Evolutionary conservation across 768 basidiomycete genomes (phyloP).

Genomic region (Mrakia gelida): DNA sequence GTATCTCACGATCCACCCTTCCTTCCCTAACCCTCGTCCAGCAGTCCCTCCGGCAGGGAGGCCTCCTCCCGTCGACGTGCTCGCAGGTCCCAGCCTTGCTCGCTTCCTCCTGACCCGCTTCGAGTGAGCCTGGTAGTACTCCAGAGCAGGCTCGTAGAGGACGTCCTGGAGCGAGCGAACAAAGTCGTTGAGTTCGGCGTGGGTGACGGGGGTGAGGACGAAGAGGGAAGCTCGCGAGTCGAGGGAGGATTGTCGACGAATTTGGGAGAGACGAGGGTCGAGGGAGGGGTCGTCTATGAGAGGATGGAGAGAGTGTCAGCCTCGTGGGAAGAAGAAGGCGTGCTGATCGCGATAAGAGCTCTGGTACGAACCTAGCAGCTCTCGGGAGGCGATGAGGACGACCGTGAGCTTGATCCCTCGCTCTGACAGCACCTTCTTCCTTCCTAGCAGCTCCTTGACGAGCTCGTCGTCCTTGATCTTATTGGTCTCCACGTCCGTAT

Average conservation of each 20-base stretch:
- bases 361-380: slow-evolving; percentile 66
- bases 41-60: slow-evolving; percentile 42
- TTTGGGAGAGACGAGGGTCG: slow-evolving; percentile 76
- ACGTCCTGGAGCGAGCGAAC: slow-evolving; percentile 83
- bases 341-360: neutral
- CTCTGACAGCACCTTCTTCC: slow-evolving; percentile 76
- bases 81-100: slow-evolving; percentile 50
- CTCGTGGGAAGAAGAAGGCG: slow-evolving; percentile 3
- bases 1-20: slow-evolving; percentile 94
- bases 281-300: slow-evolving; percentile 73
- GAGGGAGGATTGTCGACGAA: slow-evolving; percentile 79
- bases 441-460: slow-evolving; percentile 67
- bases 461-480: slow-evolving; percentile 68
- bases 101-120: slow-evolving; percentile 88
- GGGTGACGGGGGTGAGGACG: slow-evolving; percentile 85
- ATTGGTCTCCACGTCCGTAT: slow-evolving; percentile 57
- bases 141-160: slow-evolving; percentile 78
- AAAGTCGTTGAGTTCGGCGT: slow-evolving; percentile 82
- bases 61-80: slow-evolving; percentile 23
- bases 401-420: slow-evolving; percentile 90
- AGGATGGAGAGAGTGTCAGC: neutral
- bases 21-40: slow-evolving; percentile 63
- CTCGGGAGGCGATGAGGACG: slow-evolving; percentile 82
- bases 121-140: slow-evolving; percentile 89
- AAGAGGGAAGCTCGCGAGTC: slow-evolving; percentile 90